Percentiles rank a stretch among this genome's conserved stretches.
Evolutionary conservation across 371 early-diverging fungal species (phyloP).

Genomic region (Choanephora cucurbitarum): DNA sequence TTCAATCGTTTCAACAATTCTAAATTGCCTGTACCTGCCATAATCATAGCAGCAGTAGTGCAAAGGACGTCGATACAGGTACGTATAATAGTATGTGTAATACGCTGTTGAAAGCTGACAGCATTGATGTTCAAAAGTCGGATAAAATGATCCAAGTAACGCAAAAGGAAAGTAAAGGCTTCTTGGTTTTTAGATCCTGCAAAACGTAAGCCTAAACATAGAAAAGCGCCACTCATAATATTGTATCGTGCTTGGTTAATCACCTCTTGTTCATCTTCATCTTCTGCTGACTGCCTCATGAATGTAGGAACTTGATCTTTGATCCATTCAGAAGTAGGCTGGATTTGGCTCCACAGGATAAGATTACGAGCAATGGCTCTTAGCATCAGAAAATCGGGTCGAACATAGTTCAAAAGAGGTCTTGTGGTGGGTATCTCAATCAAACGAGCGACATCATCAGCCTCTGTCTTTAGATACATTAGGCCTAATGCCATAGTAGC

Average conservation of each 20-base stretch:
- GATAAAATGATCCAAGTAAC: slow-evolving; percentile 53
- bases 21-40: slow-evolving; percentile 83
- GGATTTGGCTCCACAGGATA: slow-evolving; percentile 22
- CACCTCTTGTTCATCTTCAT: slow-evolving; percentile 33
- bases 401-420: slow-evolving; percentile 63
- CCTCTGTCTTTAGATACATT: slow-evolving; percentile 80
- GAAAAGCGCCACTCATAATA: slow-evolving; percentile 78
- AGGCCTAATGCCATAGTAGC: slow-evolving; percentile 84
- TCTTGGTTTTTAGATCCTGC: slow-evolving; percentile 72
- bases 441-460: slow-evolving; percentile 60
- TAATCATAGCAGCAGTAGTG: slow-evolving; percentile 69
- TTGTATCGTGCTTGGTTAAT: slow-evolving; percentile 63
- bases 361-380: slow-evolving; percentile 62
- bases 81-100: slow-evolving; percentile 55
- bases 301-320: slow-evolving; percentile 65
- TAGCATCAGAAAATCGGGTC: slow-evolving; percentile 73
- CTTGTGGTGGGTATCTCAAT: slow-evolving; percentile 59
- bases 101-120: slow-evolving; percentile 55
- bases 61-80: slow-evolving; percentile 70
- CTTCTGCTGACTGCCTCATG: slow-evolving; percentile 33
- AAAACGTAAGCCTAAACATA: slow-evolving; percentile 76
- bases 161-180: slow-evolving; percentile 55
- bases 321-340: slow-evolving; percentile 65
- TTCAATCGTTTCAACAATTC: slow-evolving; percentile 61
- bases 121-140: slow-evolving; percentile 35